These are phyloP conservation scores for Ustulina deusta DNA, from an alignment of 2,329 filamentous ascomycete genomes.

Conservation along the genomic window DNA sequence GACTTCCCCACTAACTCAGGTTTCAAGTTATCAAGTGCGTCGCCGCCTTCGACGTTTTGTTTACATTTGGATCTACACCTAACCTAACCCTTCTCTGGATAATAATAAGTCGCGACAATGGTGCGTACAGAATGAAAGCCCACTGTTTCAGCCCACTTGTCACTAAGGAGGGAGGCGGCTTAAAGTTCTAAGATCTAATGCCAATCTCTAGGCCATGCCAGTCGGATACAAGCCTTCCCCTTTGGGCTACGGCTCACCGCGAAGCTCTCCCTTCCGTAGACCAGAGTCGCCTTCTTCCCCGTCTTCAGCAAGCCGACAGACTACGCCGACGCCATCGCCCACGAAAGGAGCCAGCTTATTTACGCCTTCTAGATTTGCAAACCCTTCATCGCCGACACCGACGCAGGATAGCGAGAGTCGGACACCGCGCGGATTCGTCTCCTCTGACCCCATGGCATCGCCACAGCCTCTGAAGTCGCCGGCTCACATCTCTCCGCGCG, in stretches of 20 bases:
- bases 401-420: slow-evolving; percentile 47
- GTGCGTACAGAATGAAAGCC: slow-evolving; percentile 43
- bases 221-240: slow-evolving; percentile 77
- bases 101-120: slow-evolving; percentile 42
- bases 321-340: slow-evolving; percentile 73
- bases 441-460: slow-evolving; percentile 42
- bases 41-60: slow-evolving; percentile 23
- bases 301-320: slow-evolving; percentile 69
- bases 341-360: slow-evolving; percentile 60
- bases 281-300: slow-evolving; percentile 74
- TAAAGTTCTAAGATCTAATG: slow-evolving; percentile 12
- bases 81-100: slow-evolving; percentile 18
- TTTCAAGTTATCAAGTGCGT: background rate
- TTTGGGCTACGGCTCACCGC: slow-evolving; percentile 76
- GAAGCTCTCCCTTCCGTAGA: slow-evolving; percentile 73
- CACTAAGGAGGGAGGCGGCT: slow-evolving; percentile 15
- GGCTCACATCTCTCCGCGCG: slow-evolving; percentile 50
- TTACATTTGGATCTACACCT: slow-evolving; percentile 34
- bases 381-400: slow-evolving; percentile 48
- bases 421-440: slow-evolving; percentile 41
- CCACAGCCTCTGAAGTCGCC: slow-evolving; percentile 50
- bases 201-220: slow-evolving; percentile 61
- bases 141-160: slow-evolving; percentile 33
- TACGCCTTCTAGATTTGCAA: slow-evolving; percentile 59
- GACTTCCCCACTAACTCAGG: background rate